Evolutionary conservation across 1,284 basidiomycete genomes (phyloP), one percentile per base, ranked within the genome.

Genomic region (Jaminaea rosea): DNA sequence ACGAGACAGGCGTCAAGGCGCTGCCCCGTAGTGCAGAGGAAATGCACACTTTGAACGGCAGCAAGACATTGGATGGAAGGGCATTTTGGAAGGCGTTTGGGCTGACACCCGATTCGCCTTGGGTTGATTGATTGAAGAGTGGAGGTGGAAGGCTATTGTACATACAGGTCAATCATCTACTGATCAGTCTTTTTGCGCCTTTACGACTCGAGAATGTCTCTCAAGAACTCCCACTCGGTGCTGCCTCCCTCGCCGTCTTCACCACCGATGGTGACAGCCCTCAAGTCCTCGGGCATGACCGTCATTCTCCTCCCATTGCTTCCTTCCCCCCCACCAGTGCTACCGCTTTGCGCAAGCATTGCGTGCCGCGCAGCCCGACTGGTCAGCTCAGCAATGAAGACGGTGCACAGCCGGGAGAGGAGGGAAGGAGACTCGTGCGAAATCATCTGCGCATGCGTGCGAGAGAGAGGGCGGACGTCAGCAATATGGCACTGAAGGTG

Each of bases 331-430:
- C n/a, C n/a, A n/a, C n/a, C n/a, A n/a, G n/a, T n/a, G n/a, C n/a
- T n/a, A n/a, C n/a, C n/a, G n/a, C n/a, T n/a, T n/a, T n/a, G 34
- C 11, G 7, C 24, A 24, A 13, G 45, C 34, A 19, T 28, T 37
- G n/a, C 45, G 39, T 6, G 19, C 39, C 24, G 39, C 39, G 17
- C 39, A 23, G 17, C 19, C 39, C 72, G 62, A 36, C 65, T 69
- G 4, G 73, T 74, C 26, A 73, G 56, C 44, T 74, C 72, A 3
- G 70, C 65, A 49, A 75, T 72, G 46, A 75, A 72, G 44, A 75
- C 65, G 62, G 49, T 11, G 42, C n/a, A 27, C 9, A 42, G 39
- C 15, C 39, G 17, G 19, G 39, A 23, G 47, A 28, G 19, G 36
- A 49, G 39, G 7, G 39, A 42, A 4, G 39, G 39, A 11, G 39